Percentiles rank a stretch among this genome's conserved stretches.
phyloP scores from a whole-genome alignment of 768 basidiomycete genomes.

The Boletus reticulatus region DNA sequence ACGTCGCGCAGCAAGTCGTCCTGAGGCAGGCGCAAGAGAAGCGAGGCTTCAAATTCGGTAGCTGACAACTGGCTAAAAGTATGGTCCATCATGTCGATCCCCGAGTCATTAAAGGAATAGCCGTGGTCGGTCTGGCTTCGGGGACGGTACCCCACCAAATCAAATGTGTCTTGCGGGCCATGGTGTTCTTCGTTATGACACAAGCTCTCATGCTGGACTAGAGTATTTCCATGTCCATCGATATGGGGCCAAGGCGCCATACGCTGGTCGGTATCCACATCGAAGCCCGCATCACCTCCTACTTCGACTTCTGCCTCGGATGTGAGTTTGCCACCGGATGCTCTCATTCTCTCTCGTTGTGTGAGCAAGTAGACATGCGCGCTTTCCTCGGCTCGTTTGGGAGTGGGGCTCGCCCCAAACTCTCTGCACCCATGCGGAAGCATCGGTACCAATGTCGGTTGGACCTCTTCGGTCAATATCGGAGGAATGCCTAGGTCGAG shows the following conservation, averaged over 20 bases:
- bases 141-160: not conserved
- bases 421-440: slow-evolving; percentile 19
- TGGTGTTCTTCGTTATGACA: not conserved
- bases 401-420: slow-evolving; percentile 27
- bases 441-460: not conserved
- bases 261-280: not conserved
- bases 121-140: not conserved
- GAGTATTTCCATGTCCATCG: not conserved
- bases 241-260: not conserved
- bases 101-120: slow-evolving; percentile 13
- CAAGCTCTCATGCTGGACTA: not conserved
- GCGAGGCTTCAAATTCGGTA: slow-evolving; percentile 3
- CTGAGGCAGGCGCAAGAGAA: slow-evolving; percentile 8
- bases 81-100: slow-evolving; percentile 14
- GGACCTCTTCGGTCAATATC: slow-evolving; percentile 12
- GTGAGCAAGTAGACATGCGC: slow-evolving; percentile 23
- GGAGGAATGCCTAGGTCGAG: slow-evolving; percentile 6
- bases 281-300: not conserved
- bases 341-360: slow-evolving; percentile 21
- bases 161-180: not conserved
- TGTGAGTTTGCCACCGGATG: not conserved
- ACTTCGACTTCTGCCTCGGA: not conserved
- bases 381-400: slow-evolving; percentile 10
- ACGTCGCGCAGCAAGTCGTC: not conserved
- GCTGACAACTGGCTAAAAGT: not conserved